Percentiles rank a stretch among this genome's conserved stretches.
Conservation (phyloP, 2,329 filamentous ascomycete species). For the Fonsecaea multimorphosa region DNA sequence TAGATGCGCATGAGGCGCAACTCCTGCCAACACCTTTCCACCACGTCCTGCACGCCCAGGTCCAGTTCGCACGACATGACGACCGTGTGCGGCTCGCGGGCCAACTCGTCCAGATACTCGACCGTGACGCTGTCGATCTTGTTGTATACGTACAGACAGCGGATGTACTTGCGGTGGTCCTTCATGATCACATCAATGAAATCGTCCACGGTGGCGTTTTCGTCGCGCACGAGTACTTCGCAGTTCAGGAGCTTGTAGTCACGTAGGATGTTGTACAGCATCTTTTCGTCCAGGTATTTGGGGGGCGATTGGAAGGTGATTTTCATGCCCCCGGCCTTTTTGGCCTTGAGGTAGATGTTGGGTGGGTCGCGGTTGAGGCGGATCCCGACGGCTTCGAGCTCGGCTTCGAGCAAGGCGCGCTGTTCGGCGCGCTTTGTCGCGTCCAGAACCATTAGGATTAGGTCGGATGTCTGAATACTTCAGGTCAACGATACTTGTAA, state of each 20-base stretch:
- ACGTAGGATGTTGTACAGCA: slow-evolving; percentile 95
- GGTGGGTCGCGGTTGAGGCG: slow-evolving; percentile 89
- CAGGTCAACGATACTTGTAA: neutral
- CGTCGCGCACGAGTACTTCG: slow-evolving; percentile 93
- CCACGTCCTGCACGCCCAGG: slow-evolving; percentile 88
- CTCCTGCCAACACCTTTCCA: slow-evolving; percentile 95
- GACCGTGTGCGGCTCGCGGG: slow-evolving; percentile 88
- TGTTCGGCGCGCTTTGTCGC: slow-evolving; percentile 97
- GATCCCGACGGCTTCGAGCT: slow-evolving; percentile 94
- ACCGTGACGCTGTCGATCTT: slow-evolving; percentile 96
- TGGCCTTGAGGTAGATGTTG: slow-evolving; percentile 96
- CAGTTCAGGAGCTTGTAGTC: slow-evolving; percentile 99
- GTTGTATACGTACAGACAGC: slow-evolving; percentile 96
- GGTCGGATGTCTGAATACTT: slow-evolving; percentile 59
- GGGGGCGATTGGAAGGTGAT: slow-evolving; percentile 92
- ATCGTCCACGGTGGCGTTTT: slow-evolving; percentile 94
- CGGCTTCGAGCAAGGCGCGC: slow-evolving; percentile 83
- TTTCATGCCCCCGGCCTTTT: slow-evolving; percentile 98
- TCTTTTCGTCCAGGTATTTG: slow-evolving; percentile 93
- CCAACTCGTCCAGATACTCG: slow-evolving; percentile 89
- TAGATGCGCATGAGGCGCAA: slow-evolving; percentile 88
- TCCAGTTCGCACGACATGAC: slow-evolving; percentile 99
- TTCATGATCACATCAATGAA: slow-evolving; percentile 99
- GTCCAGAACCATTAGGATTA: slow-evolving; percentile 96
- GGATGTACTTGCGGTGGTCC: slow-evolving; percentile 97